Base-by-base conservation (phyloP, 257 asterid genomes). In the Primulina eburnea region DNA sequence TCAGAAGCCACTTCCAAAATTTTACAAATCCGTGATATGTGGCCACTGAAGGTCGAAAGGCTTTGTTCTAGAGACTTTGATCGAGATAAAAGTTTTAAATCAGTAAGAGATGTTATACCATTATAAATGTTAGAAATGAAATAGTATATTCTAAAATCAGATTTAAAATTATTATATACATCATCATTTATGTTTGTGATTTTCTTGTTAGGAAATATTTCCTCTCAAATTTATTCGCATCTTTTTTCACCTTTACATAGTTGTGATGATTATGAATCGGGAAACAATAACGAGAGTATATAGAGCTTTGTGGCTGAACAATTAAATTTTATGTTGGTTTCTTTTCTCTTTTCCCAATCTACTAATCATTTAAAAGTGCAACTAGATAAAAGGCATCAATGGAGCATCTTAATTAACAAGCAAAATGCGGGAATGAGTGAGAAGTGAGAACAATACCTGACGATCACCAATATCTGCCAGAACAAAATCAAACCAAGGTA, bases 401-500 rank as follows among this genome's bases (percentile, higher is more conserved):
- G 52, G 52, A 43, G 53, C 53, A 43, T 12, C 53, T 8, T 63
- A 63, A 63, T 8, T 63, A 63, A 63, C 28, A 30, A 66, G 65
- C 60, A 62, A 70, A 72, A 60, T 60, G 56, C 40, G 60, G 56
- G 58, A 55, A 37, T 52, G 26, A 37, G 55, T 43, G 73, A 65
- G 77, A 73, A 78, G 55, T 43, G 73, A 65, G 77, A 73, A 78
- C 60, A 68, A 71, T 82, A 91, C 97, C 99, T 94, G 97, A 32
- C 75, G 85, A 79, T 94, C 99, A 21, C 99, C 99, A 37, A 94
- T 94, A 80, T 91, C 99, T 63, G 97, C 96, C 71, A 91, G 88
- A 83, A 94, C 86, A 73, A 86, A 82, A 82, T 94, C 97, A 82
- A 93, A 94, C 97, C 99, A 94, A 58, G 97, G 99, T 77, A 94